Conservation (phyloP, 176 grass and related monocot genomes). For the Raddia guianensis region DNA sequence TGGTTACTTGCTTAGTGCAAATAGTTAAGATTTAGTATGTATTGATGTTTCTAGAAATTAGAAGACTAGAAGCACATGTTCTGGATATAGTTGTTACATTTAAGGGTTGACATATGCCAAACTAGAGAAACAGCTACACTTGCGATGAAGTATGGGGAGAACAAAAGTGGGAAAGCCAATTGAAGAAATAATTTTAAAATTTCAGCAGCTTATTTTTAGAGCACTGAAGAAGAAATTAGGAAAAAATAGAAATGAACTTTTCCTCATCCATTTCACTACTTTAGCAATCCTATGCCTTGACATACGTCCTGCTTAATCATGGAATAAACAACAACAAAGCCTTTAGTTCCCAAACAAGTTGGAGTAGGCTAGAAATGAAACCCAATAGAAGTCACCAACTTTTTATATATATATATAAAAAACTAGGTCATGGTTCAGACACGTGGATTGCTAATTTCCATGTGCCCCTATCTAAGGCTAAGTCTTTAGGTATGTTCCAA, state of each 20-base stretch:
- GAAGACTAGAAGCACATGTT: not conserved
- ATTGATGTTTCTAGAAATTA: not conserved
- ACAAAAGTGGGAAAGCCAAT: not conserved
- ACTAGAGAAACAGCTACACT: not conserved
- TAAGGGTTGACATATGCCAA: not conserved
- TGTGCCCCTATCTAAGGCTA: no score
- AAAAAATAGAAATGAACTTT: not conserved
- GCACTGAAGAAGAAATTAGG: not conserved
- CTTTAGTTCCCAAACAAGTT: no score
- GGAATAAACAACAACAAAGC: no score
- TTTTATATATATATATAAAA: no score
- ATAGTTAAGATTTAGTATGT: not conserved
- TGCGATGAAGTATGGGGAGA: not conserved
- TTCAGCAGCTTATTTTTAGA: not conserved
- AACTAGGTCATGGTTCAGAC: no score
- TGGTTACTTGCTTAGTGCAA: not conserved
- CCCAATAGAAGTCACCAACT: no score
- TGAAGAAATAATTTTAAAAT: conserved; percentile 17
- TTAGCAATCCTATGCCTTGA: not conserved
- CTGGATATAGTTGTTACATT: not conserved
- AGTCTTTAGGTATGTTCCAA: no score
- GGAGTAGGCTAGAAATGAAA: no score
- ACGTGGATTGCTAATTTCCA: no score
- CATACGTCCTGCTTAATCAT: not conserved
- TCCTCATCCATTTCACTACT: not conserved